Evolutionary conservation across 768 basidiomycete species (phyloP).

Genomic region (Mycena epipterygia): DNA sequence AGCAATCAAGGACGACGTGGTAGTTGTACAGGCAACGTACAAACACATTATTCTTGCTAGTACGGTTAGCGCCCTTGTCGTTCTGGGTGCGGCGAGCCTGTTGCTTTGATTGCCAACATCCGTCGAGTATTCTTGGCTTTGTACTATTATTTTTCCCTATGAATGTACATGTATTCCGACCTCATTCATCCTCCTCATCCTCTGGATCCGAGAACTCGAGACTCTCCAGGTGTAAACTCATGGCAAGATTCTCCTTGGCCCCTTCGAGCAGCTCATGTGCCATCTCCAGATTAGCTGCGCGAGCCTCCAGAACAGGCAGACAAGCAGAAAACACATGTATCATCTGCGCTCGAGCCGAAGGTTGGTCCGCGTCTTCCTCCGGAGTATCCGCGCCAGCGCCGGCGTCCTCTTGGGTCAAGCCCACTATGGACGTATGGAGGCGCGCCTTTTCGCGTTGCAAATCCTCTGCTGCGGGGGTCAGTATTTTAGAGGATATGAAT

Average conservation of each 20-base stretch:
- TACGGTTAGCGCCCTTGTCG: constrained; percentile 27
- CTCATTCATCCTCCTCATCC: constrained; percentile 16
- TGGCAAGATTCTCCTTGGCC: constrained; percentile 63
- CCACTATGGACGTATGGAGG: constrained; percentile 45
- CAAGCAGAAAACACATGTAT: constrained; percentile 59
- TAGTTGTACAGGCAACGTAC: constrained; percentile 31
- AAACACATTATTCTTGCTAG: constrained; percentile 33
- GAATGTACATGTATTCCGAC: neutral
- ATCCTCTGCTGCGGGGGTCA: constrained; percentile 28
- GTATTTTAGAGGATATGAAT: neutral
- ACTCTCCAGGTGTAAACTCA: constrained; percentile 63
- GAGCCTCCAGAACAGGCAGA: constrained; percentile 61
- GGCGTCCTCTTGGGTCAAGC: constrained; percentile 34
- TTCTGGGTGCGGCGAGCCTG: constrained; percentile 11
- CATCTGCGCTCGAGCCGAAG: constrained; percentile 56
- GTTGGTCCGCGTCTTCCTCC: constrained; percentile 22
- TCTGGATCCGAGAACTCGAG: constrained; percentile 37
- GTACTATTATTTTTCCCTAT: too few species aligned
- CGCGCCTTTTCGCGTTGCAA: constrained; percentile 40
- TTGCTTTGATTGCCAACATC: constrained; percentile 27
- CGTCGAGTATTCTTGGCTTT: too few species aligned
- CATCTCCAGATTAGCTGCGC: constrained; percentile 60
- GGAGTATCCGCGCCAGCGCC: neutral
- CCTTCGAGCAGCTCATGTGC: constrained; percentile 65
- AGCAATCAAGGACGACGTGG: constrained; percentile 28